Conservation (phyloP, 176 grass and related monocot species). For the Leersia perrieri region DNA sequence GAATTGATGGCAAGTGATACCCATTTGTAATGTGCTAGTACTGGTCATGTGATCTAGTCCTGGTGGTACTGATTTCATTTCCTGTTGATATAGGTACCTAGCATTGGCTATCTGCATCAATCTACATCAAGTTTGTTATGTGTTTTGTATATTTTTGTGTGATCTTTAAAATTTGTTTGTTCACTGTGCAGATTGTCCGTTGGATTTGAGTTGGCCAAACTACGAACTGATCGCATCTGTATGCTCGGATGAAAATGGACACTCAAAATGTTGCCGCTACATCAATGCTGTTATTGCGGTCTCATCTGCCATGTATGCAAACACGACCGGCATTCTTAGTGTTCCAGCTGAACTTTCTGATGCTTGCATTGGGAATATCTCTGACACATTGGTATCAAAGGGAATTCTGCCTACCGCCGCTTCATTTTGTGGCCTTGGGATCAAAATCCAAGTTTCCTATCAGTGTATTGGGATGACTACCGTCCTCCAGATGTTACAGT, state of each 20-base stretch:
- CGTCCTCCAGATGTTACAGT: slow-evolving; percentile 63
- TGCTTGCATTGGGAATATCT: slow-evolving; percentile 57
- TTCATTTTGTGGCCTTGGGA: slow-evolving; percentile 75
- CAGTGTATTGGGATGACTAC: slow-evolving; percentile 83
- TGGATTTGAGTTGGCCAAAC: slow-evolving; percentile 89
- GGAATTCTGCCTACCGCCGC: slow-evolving; percentile 54
- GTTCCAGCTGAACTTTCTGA: slow-evolving; percentile 62
- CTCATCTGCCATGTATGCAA: slow-evolving; percentile 78
- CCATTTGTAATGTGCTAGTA: neutral
- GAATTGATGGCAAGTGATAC: slow-evolving; percentile 26
- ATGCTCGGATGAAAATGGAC: slow-evolving; percentile 67
- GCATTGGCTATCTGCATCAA: neutral
- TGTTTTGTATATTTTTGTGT: neutral
- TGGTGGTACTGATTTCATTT: too few species aligned
- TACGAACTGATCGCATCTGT: slow-evolving; percentile 58
- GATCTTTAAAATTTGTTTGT: neutral
- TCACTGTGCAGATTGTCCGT: slow-evolving; percentile 65
- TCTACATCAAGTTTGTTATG: neutral
- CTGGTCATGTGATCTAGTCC: too few species aligned
- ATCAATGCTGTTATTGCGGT: slow-evolving; percentile 79
- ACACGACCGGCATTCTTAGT: slow-evolving; percentile 63
- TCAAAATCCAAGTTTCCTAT: slow-evolving; percentile 79
- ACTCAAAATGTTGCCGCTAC: slow-evolving; percentile 85
- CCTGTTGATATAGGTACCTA: too few species aligned
- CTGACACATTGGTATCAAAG: slow-evolving; percentile 59